Percentiles rank a stretch among this genome's conserved stretches.
These are phyloP conservation scores for Linnemannia schmuckeri DNA, from an alignment of 192 early-diverging fungal genomes.

Conservation along the genomic window DNA sequence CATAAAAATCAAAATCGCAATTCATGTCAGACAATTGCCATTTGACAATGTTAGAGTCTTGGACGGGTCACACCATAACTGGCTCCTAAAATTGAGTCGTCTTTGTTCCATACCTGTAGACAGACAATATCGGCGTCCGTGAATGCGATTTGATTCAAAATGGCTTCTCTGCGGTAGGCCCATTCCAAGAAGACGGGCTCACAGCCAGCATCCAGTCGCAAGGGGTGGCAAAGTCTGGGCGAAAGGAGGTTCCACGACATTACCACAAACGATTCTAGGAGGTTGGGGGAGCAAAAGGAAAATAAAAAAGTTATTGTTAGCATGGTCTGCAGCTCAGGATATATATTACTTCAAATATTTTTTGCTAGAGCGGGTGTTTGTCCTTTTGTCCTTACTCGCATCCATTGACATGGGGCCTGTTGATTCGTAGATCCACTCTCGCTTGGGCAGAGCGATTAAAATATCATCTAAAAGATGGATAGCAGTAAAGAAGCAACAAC, in stretches of 20 bases:
- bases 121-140: conserved; percentile 48
- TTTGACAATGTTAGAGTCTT: neutral
- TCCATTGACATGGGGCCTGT: conserved; percentile 47
- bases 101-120: conserved; percentile 34
- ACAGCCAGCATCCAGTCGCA: conserved; percentile 35
- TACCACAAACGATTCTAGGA: conserved; percentile 41
- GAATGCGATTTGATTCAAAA: conserved; percentile 53
- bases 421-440: conserved; percentile 49
- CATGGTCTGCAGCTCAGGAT: neutral
- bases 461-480: conserved; percentile 27
- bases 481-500: neutral
- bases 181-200: conserved; percentile 45
- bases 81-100: too few species aligned
- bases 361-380: neutral
- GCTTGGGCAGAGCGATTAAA: conserved; percentile 43
- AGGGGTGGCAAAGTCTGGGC: conserved; percentile 41
- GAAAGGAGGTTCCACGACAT: conserved; percentile 56
- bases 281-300: neutral
- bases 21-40: neutral
- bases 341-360: neutral
- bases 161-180: conserved; percentile 42
- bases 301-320: conserved; percentile 10
- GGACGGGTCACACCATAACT: neutral
- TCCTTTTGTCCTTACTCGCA: conserved; percentile 29
- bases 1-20: neutral